Percentiles rank a stretch among this genome's conserved stretches.
Conservation (phyloP, 768 basidiomycete species). For the Holtermannia corniformis region DNA sequence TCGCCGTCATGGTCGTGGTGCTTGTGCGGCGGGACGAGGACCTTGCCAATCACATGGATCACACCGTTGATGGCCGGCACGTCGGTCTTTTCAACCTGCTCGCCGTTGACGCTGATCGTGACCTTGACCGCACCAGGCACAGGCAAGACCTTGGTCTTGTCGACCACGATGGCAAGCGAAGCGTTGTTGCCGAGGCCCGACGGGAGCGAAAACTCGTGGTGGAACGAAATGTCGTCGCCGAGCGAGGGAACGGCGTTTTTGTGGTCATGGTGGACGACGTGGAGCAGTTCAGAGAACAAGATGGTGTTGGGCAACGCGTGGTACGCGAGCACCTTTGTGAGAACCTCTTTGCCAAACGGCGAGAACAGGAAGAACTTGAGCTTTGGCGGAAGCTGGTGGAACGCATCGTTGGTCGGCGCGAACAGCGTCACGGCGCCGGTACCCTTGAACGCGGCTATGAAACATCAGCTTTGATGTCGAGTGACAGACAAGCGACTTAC, state of each 20-base stretch:
- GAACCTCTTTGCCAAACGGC: slow-evolving; percentile 48
- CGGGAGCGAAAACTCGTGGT: slow-evolving; percentile 29
- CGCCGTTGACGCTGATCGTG: slow-evolving; percentile 37
- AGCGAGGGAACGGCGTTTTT: slow-evolving; percentile 13
- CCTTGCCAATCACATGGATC: slow-evolving; percentile 44
- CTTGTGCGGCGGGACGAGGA: slow-evolving; percentile 38
- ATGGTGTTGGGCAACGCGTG: slow-evolving; percentile 54
- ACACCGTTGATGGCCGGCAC: slow-evolving; percentile 53
- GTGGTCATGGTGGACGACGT: slow-evolving; percentile 21
- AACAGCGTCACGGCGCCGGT: slow-evolving; percentile 37
- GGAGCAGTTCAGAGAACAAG: slow-evolving; percentile 42
- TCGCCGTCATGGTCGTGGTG: slow-evolving; percentile 33
- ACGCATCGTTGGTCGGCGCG: slow-evolving; percentile 40
- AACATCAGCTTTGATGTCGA: slow-evolving; percentile 8
- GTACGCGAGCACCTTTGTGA: slow-evolving; percentile 53
- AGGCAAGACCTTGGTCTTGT: slow-evolving; percentile 44
- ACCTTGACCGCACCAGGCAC: slow-evolving; percentile 35
- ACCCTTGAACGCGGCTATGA: slow-evolving; percentile 28
- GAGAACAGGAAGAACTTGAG: slow-evolving; percentile 55
- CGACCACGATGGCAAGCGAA: slow-evolving; percentile 46
- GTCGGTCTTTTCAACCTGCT: slow-evolving; percentile 45
- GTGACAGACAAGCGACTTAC: slow-evolving; percentile 6
- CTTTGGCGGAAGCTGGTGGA: slow-evolving; percentile 47
- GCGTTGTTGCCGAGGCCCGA: slow-evolving; percentile 27
- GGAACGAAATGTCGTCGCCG: slow-evolving; percentile 33